These are phyloP conservation scores for Phytophthora megakarya DNA, from an alignment of 352 stramenopile species.

Conservation along the genomic window DNA sequence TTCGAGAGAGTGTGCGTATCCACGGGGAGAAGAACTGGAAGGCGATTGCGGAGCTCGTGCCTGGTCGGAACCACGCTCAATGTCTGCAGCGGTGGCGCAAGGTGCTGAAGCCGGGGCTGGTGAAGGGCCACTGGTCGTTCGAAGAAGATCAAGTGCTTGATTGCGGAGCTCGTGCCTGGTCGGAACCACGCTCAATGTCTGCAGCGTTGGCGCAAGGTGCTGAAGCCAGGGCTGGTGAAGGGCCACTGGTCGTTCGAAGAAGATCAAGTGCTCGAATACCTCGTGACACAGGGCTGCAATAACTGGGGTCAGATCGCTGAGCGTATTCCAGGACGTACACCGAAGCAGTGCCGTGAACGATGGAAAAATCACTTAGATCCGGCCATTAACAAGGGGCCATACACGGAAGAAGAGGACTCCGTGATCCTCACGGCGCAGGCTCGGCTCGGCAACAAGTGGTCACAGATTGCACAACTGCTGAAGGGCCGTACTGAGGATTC, in stretches of 20 bases:
- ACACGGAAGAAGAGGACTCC: constrained; percentile 94
- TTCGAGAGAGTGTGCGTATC: constrained; percentile 82
- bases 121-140: constrained; percentile 96
- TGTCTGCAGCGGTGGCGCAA: constrained; percentile 92
- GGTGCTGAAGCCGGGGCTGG: constrained; percentile 94
- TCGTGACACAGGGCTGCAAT: constrained; percentile 89
- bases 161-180: constrained; percentile 81
- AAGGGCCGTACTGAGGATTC: constrained; percentile 92
- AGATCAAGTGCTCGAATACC: constrained; percentile 92
- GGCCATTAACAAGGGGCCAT: constrained; percentile 94
- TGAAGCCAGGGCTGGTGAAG: constrained; percentile 96
- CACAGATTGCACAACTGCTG: constrained; percentile 94
- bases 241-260: constrained; percentile 96
- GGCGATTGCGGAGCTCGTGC: constrained; percentile 83
- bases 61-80: constrained; percentile 85
- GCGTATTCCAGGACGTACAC: constrained; percentile 91
- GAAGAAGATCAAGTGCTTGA: constrained; percentile 97
- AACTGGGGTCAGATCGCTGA: constrained; percentile 95
- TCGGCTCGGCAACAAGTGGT: constrained; percentile 96
- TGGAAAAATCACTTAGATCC: constrained; percentile 92
- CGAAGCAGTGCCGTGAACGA: constrained; percentile 91
- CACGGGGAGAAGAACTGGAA: constrained; percentile 92
- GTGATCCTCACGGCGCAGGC: constrained; percentile 92
- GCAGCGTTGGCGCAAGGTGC: constrained; percentile 92
- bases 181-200: constrained; percentile 90